Base-by-base conservation (phyloP, 345 rosid genomes). In the Eucalyptus erythrocorys region DNA sequence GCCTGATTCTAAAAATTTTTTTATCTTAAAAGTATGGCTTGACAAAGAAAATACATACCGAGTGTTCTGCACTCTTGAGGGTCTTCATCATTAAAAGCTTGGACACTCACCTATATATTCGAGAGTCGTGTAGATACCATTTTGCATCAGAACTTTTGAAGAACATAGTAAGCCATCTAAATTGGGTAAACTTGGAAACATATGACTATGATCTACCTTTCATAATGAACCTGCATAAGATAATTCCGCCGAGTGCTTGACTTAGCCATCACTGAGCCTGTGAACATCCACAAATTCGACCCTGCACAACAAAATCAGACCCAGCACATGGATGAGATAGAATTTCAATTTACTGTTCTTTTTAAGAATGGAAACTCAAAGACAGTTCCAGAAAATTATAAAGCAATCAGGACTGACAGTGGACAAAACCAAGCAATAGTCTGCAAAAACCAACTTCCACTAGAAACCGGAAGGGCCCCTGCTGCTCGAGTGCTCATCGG, bases 81-180 rank as follows among this genome's bases (percentile, higher is more conserved):
- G 93, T 98, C 99, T 94, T 98, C 98, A 86, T 97, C 98, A 66
- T 94, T 95, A 82, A 97, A 98, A 42, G 99, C 99, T 92, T 98
- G 99, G 88, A 97, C 97, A 90, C 98, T 96, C 87, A 98, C 96
- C 99, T 96, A 91, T 53, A 91, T 87, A 89, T 27, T 53, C 79
- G 88, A 88, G 88, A 86, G 48, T 22, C 86, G 55, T 90, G 68
- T 68, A 68, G 80, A 32, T 68, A 68, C 42, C 80, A 16, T 34
- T 71, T 37, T 71, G 81, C 43, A 37, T 76, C 45, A 76, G 45
- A 21, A 37, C 5, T 37, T 86, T 40, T 27, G 22, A 50, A 61
- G 61, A 49, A 48, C 42, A 61, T 85, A 37, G 61, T 48, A 51
- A 45, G 37, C 45, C 45, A 76, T 45, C 14, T 86, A 80, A 51